Percentiles rank a stretch among this genome's conserved stretches.
These are phyloP conservation scores for Sodiomyces alkalinus DNA, from an alignment of 2,329 filamentous ascomycete genomes.

Conservation along the genomic window DNA sequence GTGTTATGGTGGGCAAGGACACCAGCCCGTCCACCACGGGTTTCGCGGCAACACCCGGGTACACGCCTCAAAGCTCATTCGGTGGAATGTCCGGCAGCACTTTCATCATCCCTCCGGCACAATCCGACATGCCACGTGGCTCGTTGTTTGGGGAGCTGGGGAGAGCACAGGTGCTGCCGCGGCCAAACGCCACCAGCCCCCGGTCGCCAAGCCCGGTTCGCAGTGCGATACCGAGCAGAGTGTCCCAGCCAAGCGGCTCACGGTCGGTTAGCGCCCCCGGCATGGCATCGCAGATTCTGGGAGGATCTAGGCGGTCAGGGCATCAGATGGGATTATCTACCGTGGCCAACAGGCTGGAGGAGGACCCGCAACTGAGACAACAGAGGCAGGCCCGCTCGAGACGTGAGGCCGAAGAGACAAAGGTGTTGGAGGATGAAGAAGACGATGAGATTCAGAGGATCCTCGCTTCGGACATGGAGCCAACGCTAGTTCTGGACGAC, in stretches of 20 bases:
- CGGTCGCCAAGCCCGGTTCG: constrained; percentile 61
- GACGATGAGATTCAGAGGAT: constrained; percentile 52
- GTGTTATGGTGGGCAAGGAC: constrained; percentile 49
- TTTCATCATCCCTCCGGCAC: constrained; percentile 30
- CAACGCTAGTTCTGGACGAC: constrained; percentile 47
- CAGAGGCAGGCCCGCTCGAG: constrained; percentile 36
- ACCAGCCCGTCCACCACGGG: constrained; percentile 35
- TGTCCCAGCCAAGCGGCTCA: constrained; percentile 31
- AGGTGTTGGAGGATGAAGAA: constrained; percentile 49
- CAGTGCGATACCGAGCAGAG: constrained; percentile 34
- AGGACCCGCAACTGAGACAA: constrained; percentile 33
- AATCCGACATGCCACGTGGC: constrained; percentile 24
- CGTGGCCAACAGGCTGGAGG: constrained; percentile 21
- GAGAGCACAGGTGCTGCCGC: constrained; percentile 37
- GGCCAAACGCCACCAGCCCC: constrained; percentile 40
- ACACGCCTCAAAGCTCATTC: constrained; percentile 45
- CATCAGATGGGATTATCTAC: constrained; percentile 23
- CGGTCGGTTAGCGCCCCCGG: constrained; percentile 47
- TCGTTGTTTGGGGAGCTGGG: constrained; percentile 40
- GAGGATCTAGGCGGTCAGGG: constrained; percentile 20
- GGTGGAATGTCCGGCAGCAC: constrained; percentile 28
- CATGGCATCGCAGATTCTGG: constrained; percentile 39
- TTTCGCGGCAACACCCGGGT: constrained; percentile 29
- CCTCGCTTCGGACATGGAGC: constrained; percentile 42
- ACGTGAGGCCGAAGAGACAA: constrained; percentile 40